Conservation (phyloP, 2,329 filamentous ascomycete species). For the Talaromyces amestolkiae region DNA sequence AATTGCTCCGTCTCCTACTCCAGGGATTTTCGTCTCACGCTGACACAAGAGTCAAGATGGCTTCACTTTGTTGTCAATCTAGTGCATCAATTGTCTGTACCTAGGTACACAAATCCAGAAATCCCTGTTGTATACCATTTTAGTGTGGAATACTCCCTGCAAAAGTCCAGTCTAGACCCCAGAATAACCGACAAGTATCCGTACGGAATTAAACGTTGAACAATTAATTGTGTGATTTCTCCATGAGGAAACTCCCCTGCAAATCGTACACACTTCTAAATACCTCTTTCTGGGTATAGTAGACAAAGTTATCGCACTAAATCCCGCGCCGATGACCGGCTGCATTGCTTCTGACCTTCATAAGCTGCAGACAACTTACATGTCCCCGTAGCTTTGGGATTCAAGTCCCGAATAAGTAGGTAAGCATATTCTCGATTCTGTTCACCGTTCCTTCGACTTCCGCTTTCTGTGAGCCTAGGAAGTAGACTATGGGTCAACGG, state of each 20-base stretch:
- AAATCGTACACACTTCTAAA: neutral
- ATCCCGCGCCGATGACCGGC: neutral
- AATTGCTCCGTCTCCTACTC: neutral
- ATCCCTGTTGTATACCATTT: neutral
- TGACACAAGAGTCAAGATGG: neutral
- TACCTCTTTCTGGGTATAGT: neutral
- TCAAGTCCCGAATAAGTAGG: neutral
- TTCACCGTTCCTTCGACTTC: neutral
- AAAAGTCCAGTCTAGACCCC: neutral
- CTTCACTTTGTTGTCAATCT: neutral
- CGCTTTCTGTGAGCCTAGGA: neutral
- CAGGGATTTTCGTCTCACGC: neutral
- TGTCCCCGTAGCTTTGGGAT: neutral
- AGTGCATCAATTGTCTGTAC: neutral
- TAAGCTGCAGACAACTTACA: neutral
- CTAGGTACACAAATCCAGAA: neutral
- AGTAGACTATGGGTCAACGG: neutral
- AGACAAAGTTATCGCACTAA: neutral
- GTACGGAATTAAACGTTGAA: neutral
- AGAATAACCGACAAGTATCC: neutral
- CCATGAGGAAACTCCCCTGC: neutral
- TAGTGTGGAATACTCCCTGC: neutral
- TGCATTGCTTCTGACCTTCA: neutral
- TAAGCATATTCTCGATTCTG: neutral
- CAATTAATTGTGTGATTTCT: neutral